phyloP scores from a whole-genome alignment of 345 rosid genomes.

The Atalantia buxifolia region DNA sequence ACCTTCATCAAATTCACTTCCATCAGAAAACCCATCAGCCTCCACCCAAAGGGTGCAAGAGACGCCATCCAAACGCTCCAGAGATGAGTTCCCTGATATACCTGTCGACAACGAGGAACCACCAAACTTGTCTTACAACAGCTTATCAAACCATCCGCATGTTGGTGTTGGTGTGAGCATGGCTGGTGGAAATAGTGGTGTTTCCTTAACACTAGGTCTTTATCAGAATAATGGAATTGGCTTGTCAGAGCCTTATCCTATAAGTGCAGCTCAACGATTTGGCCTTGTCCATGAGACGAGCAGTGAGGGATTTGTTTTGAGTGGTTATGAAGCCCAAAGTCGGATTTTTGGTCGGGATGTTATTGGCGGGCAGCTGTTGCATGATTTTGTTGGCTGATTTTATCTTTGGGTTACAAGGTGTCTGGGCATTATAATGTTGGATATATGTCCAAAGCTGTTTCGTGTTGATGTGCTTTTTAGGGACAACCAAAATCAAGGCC shows the following conservation, averaged over 20 bases:
- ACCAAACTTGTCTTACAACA: slow-evolving; percentile 27
- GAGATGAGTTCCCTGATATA: slow-evolving; percentile 38
- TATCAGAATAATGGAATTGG: slow-evolving; percentile 64
- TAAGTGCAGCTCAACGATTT: slow-evolving; percentile 60
- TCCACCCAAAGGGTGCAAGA: slow-evolving; percentile 38
- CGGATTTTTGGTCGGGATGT: slow-evolving; percentile 66
- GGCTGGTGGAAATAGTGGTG: slow-evolving; percentile 46
- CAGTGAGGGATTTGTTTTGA: slow-evolving; percentile 48
- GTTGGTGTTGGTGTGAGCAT: slow-evolving; percentile 39
- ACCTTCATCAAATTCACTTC: slow-evolving; percentile 22
- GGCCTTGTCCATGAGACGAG: slow-evolving; percentile 58
- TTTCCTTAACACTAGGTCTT: slow-evolving; percentile 81
- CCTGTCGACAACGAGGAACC: slow-evolving; percentile 29
- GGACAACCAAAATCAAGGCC: slow-evolving; percentile 2
- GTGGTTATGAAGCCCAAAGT: slow-evolving; percentile 56
- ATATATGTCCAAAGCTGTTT: slow-evolving; percentile 7
- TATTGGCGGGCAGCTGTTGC: slow-evolving; percentile 85
- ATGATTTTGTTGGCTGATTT: slow-evolving; percentile 79
- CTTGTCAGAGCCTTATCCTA: slow-evolving; percentile 61
- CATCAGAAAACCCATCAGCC: slow-evolving; percentile 31
- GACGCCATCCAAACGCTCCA: slow-evolving; percentile 41
- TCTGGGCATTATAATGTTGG: slow-evolving; percentile 1
- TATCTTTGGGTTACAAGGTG: not conserved
- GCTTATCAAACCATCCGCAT: slow-evolving; percentile 39
- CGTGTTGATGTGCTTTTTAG: slow-evolving; percentile 5